Evolutionary conservation across 2,329 filamentous ascomycete genomes (phyloP), one percentile per base, ranked within the genome.

Genomic region (Sarocladium kiliense): DNA sequence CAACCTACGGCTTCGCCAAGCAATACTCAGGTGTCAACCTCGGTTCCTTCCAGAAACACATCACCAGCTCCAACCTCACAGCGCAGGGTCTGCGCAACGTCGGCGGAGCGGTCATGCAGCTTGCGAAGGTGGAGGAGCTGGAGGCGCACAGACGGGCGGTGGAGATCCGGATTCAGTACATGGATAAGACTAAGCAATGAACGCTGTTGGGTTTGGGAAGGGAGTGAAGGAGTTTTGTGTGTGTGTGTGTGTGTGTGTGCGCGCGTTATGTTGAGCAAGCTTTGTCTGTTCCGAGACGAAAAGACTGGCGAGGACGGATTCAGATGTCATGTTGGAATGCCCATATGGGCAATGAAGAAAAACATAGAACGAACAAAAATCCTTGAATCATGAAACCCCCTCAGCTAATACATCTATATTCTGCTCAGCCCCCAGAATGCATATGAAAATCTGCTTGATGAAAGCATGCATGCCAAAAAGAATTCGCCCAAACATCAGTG

Each of bases 11-110:
- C 39, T 99, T 96, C 66, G 94, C 94, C 50, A 96, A 96, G 75
- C 94, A 99, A 72, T 99, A 99, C 76, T 97, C 91, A 5, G 94
- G 94, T 54, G 94, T 99, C 66, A 99, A 96, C 71, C 82, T 99
- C 5, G 91, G 84, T 30, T 97, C 93, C 2, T 99, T 97, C 74
- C 82, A 96, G 70, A 99, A 99, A 77, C 91, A 97, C 77, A 97
- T 99, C 66, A 99, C 94, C 36, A 94, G 89, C 74, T 91, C 91
- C 0, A 89, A 96, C 70, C 79, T 99, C 58, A 96, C 91, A 1
- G 83, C 86, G 18, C 82, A 96, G 64, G 94, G 94, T 21, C 76
- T 99, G 59, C 81, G 81, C 63, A 94, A 95, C 64, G 88, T 99
- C 2, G 91, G 93, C 32, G 76, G 78, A 54, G 91, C 94, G 3